phyloP scores from a whole-genome alignment of 495 filamentous ascomycete genomes.

The Astrothelium subdiscretum region DNA sequence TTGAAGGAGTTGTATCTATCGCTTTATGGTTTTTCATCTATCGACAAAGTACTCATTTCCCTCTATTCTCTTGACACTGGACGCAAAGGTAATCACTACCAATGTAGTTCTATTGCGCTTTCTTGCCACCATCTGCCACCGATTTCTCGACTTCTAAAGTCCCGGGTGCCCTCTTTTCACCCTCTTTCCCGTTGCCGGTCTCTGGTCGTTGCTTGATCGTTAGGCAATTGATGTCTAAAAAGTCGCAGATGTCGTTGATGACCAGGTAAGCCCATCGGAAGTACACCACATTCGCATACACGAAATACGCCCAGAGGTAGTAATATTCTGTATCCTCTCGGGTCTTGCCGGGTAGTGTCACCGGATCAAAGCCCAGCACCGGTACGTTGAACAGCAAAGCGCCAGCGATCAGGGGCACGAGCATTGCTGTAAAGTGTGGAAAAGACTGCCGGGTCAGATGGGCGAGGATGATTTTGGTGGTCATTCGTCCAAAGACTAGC shows the following conservation, averaged over 20 bases:
- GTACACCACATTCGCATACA: constrained; percentile 72
- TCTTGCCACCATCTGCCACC: background rate
- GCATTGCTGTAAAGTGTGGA: constrained; percentile 89
- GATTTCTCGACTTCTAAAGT: background rate
- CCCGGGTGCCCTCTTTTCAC: background rate
- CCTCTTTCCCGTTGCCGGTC: background rate
- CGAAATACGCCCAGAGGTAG: constrained; percentile 74
- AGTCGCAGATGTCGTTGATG: constrained; percentile 82
- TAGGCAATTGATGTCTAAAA: constrained; percentile 84
- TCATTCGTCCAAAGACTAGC: constrained; percentile 98
- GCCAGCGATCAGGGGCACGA: constrained; percentile 73
- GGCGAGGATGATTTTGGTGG: constrained; percentile 96
- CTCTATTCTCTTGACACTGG: background rate
- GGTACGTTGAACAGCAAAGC: constrained; percentile 77
- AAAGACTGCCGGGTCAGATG: constrained; percentile 90
- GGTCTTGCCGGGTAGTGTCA: constrained; percentile 28
- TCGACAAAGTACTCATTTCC: background rate
- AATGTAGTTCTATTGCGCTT: background rate
- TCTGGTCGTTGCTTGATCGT: constrained; percentile 43
- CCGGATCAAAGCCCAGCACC: constrained; percentile 47
- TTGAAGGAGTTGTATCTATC: too few species aligned
- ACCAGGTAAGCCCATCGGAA: constrained; percentile 86
- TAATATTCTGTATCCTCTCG: constrained; percentile 51
- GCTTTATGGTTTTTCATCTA: too few species aligned
- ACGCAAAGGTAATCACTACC: too few species aligned